phyloP scores from a whole-genome alignment of 768 basidiomycete species.

The Cystofilobasidium bisporidii region DNA sequence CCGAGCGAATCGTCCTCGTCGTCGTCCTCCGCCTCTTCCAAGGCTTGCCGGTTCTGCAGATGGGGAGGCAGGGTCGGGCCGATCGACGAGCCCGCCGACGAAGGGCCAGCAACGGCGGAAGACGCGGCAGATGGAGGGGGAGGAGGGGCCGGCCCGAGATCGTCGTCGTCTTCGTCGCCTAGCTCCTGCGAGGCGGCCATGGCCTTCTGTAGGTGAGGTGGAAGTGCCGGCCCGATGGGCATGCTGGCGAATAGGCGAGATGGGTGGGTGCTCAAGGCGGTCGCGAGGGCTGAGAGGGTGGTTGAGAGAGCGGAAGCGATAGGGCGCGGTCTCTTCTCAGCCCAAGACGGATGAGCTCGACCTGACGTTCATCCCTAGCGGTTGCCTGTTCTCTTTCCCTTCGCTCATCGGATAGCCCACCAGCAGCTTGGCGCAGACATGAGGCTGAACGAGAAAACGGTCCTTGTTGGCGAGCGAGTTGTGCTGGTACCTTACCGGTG shows the following conservation, averaged over 20 bases:
- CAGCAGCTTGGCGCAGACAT: too few relatives aligned
- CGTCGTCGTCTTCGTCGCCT: conserved; percentile 15
- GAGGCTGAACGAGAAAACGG: conserved; percentile 57
- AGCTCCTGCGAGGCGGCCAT: neutral
- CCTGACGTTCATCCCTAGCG: too few relatives aligned
- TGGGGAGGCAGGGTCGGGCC: conserved; percentile 41
- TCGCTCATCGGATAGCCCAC: too few relatives aligned
- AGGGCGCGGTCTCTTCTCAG: too few relatives aligned
- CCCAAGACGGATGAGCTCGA: too few relatives aligned
- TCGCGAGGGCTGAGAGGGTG: too few relatives aligned
- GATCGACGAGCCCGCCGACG: conserved; percentile 30
- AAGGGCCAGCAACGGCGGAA: neutral
- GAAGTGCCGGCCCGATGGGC: conserved; percentile 24
- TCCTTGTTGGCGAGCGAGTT: conserved; percentile 57
- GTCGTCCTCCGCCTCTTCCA: conserved; percentile 38
- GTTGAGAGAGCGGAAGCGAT: too few relatives aligned
- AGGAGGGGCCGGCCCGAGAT: conserved; percentile 17
- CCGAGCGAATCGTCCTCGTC: conserved; percentile 61
- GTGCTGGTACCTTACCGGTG: conserved; percentile 72
- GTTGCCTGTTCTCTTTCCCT: too few relatives aligned
- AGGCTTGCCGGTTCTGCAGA: conserved; percentile 30
- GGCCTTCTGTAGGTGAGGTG: conserved; percentile 20
- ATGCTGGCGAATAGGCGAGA: conserved; percentile 7
- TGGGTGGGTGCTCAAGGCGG: too few relatives aligned
- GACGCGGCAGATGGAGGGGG: conserved; percentile 1